These are phyloP conservation scores for Penicillium sp. DNA, from an alignment of 2,329 filamentous ascomycete species.

Conservation along the genomic window DNA sequence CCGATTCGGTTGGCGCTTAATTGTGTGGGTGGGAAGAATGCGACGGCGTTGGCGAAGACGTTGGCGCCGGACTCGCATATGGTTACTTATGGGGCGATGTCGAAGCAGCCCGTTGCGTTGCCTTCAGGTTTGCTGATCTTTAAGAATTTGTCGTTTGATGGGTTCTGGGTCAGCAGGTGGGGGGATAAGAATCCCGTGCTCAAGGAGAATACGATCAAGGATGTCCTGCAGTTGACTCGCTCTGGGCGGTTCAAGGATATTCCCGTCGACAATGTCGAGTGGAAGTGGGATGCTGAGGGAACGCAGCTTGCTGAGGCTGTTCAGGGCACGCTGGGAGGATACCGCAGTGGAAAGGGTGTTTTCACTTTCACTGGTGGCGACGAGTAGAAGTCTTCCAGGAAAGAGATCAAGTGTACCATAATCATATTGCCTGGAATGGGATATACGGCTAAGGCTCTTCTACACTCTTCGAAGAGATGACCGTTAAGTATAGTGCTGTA, in stretches of 20 bases:
- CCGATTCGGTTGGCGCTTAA: constrained; percentile 79
- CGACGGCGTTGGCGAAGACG: constrained; percentile 74
- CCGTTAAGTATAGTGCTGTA: neutral
- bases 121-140: constrained; percentile 90
- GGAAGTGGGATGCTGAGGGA: constrained; percentile 79
- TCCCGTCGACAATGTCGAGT: constrained; percentile 78
- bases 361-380: constrained; percentile 70
- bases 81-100: constrained; percentile 96
- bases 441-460: neutral
- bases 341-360: constrained; percentile 83
- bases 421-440: neutral
- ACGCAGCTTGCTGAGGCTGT: constrained; percentile 71
- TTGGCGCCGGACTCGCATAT: constrained; percentile 70
- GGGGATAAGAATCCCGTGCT: constrained; percentile 71
- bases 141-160: constrained; percentile 83
- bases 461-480: neutral
- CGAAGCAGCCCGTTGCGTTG: constrained; percentile 77
- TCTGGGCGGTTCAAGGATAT: constrained; percentile 78
- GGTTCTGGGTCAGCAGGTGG: constrained; percentile 95
- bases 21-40: constrained; percentile 88
- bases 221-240: constrained; percentile 76
- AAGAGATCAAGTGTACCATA: constrained; percentile 20
- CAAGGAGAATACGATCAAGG: constrained; percentile 78
- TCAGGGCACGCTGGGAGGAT: constrained; percentile 80
- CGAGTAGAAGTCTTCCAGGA: constrained; percentile 12